Evolutionary conservation across 2,329 filamentous ascomycete species (phyloP).

Genomic region (Pseudogymnoascus sp.): DNA sequence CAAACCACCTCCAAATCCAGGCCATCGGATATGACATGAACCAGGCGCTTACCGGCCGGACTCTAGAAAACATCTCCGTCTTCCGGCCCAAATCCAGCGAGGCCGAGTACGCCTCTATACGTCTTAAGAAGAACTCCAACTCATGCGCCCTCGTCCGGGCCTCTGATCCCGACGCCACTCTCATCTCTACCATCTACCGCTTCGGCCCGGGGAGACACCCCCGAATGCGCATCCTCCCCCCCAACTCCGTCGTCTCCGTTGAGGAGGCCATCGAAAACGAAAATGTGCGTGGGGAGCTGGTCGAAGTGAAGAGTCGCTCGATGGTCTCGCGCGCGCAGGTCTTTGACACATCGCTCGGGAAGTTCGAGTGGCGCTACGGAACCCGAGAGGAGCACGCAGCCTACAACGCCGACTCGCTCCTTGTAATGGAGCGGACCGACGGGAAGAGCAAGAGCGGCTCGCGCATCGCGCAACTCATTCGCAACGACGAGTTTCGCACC

Average conservation of each 20-base stretch:
- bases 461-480: constrained; percentile 14
- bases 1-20: constrained; percentile 3
- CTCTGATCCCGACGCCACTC: constrained; percentile 3
- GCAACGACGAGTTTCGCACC: constrained; percentile 15
- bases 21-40: constrained; percentile 11
- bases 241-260: constrained; percentile 9
- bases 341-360: constrained; percentile 14
- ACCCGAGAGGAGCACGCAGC: constrained; percentile 12
- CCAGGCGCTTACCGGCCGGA: constrained; percentile 9
- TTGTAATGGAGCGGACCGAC: constrained; percentile 12
- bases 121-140: constrained; percentile 11
- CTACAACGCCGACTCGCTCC: constrained; percentile 13
- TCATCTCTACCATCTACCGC: constrained; percentile 17
- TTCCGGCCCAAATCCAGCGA: neutral
- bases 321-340: constrained; percentile 12
- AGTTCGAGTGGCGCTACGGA: constrained; percentile 17
- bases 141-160: constrained; percentile 8
- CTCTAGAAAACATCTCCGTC: constrained; percentile 10
- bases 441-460: neutral
- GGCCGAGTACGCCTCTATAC: constrained; percentile 10
- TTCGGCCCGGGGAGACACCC: constrained; percentile 14
- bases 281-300: constrained; percentile 10
- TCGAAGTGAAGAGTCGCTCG: constrained; percentile 14
- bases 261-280: constrained; percentile 13
- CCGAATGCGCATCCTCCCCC: constrained; percentile 13